Evolutionary conservation across 495 filamentous ascomycete genomes (phyloP), one percentile per base, ranked within the genome.

Genomic region (Xylaria palmicola): DNA sequence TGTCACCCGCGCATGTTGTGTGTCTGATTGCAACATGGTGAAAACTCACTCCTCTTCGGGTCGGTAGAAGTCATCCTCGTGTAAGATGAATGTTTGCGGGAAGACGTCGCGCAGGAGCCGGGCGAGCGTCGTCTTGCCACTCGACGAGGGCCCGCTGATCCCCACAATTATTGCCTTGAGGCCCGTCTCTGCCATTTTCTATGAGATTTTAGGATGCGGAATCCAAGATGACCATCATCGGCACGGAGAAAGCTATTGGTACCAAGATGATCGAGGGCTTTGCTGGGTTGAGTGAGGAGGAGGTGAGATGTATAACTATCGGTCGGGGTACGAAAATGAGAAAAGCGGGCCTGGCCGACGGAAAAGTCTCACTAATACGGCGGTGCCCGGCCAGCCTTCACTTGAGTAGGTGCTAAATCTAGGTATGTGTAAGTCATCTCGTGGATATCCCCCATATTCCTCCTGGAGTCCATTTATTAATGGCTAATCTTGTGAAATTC

Each of bases 31-130:
- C 27, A 26, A 26, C 1, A 47, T 32, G 2, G 9, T 20, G 0
- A 47, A 1, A 12, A 67, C 77, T 66, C 64, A 88, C 84, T 88
- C 77, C n/a, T 81, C 70, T 68, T 97, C 92, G 1, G 90, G 69
- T 37, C 82, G 83, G 72, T 92, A 98, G 71, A 97, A 98, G 72
- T 98, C 93, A 75, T 98, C 93, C 71, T 94, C 85, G 70, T 97
- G 92, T 40, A 97, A 80, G 62, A 96, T 88, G 64, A 91, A 92
- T 2, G 86, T 84, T 51, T 79, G 73, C 8, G 85, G 82, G 62
- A 95, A 91, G 60, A 92, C 84, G 47, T 83, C 80, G 52, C 88
- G 86, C 8, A 96, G 78, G 9, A 93, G 80, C 3, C 90, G 81
- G 40, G 90, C 85, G 13, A 92, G 78, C 44, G 90, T 92, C 13